Base-by-base conservation (phyloP, 805 yeast genomes). In the Hanseniaspora valbyensis region DNA sequence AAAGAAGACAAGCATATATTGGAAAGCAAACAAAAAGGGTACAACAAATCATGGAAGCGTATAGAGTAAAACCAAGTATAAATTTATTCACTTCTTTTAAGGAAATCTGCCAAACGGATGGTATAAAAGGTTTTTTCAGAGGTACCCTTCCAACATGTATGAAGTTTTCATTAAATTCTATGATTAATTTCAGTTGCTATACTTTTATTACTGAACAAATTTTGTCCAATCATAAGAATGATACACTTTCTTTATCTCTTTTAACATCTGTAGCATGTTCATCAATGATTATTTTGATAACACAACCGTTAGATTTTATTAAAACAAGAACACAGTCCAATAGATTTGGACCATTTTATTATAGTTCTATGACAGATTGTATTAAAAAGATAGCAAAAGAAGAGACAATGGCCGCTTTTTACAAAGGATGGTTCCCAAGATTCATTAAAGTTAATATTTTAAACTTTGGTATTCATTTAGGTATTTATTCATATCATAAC, bases 401-500 rank as follows among this genome's bases (percentile, higher is more conserved):
- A 54, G 77, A 76, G 44, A 66, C 68, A 4, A 49, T 69, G 19
- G 52, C 59, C n/a, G 70, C 71, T 22, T 66, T 77, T 41, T 77
- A 80, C 77, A 64, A 70, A 52, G 83, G 83, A 19, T 72, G 78
- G 73, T 59, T 73, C 9, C 92, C 90, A 16, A 68, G 95, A 54
- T 71, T 83, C 46, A 66, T 82, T 46, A 81, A 83, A 59, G 81
- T 83, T 8, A 76, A 85, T 54, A 51, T 51, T 16, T 69, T 80
- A 16, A 77, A 81, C 37, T 87, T 92, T 22, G 82, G 84, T 22
- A 71, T 84, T 10, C 75, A 86, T 2, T 73, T 84, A 52, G 69
- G 77, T 14, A 74, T 81, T 18, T 83, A 83, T 61, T 81, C 75
- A 54, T 66, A 69, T 54, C 72, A 77, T 9, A 81, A 78, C 57